These are phyloP conservation scores for Fraxinus cuspidata DNA, from an alignment of 257 asterid genomes.

Conservation along the genomic window DNA sequence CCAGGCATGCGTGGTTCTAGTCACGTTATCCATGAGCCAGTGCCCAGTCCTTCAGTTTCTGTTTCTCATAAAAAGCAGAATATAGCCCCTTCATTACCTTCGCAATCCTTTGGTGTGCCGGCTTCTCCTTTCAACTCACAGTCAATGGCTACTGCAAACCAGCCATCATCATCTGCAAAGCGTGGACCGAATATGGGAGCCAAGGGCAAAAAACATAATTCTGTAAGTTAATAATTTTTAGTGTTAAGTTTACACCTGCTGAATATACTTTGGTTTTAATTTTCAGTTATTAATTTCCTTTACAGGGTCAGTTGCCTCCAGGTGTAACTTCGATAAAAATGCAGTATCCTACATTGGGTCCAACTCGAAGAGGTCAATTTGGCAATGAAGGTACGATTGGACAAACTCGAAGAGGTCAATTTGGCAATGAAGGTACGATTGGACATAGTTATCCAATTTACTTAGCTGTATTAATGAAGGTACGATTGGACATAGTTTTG, in stretches of 20 bases:
- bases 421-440: too few species aligned
- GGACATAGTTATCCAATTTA: too few species aligned
- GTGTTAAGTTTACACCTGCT: conserved; percentile 4
- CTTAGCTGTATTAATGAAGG: too few species aligned
- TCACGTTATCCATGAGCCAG: conserved; percentile 35
- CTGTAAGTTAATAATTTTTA: conserved; percentile 34
- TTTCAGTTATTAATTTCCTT: conserved; percentile 6
- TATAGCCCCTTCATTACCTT: conserved; percentile 47
- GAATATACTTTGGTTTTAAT: not conserved
- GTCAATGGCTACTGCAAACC: conserved; percentile 46
- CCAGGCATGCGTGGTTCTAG: conserved; percentile 44
- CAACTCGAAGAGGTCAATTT: conserved; percentile 74
- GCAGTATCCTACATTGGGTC: conserved; percentile 58
- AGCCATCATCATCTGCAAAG: conserved; percentile 61
- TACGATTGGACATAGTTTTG: not conserved
- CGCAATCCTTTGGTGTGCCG: conserved; percentile 55
- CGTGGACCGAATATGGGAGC: conserved; percentile 53
- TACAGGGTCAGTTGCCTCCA: conserved; percentile 51
- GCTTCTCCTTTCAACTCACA: conserved; percentile 46
- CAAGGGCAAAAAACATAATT: conserved; percentile 58
- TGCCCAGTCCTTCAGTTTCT: conserved; percentile 66
- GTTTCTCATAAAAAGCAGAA: conserved; percentile 74
- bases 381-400: conserved; percentile 32
- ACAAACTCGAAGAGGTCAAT: conserved; percentile 75
- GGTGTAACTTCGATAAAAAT: conserved; percentile 56